Conservation (phyloP, 768 basidiomycete genomes). For the Lentinula boryana region DNA sequence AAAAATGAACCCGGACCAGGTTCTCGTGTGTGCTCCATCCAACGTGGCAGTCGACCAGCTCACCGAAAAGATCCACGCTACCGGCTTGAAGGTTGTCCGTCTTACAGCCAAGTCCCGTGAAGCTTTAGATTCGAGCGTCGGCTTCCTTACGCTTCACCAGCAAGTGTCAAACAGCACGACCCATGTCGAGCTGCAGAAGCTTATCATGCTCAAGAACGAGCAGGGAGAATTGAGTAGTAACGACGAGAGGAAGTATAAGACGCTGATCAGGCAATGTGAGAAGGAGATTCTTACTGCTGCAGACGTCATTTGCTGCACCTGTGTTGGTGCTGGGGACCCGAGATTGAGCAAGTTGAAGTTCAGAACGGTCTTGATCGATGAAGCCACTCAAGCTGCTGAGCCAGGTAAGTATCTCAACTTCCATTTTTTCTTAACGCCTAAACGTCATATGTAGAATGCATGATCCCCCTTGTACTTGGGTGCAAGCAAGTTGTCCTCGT, state of each 20-base stretch:
- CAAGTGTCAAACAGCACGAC: conserved; percentile 97
- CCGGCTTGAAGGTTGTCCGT: conserved; percentile 97
- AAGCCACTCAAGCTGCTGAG: conserved; percentile 97
- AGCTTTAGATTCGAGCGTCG: conserved; percentile 92
- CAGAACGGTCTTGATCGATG: conserved; percentile 96
- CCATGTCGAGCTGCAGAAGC: conserved; percentile 94
- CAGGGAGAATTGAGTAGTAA: conserved; percentile 95
- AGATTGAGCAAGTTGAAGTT: conserved; percentile 96
- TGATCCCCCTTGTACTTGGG: conserved; percentile 97
- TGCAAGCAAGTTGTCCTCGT: conserved; percentile 99
- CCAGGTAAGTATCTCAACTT: conserved; percentile 55
- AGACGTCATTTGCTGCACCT: conserved; percentile 98
- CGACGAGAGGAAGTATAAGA: conserved; percentile 98
- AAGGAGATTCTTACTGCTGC: conserved; percentile 94
- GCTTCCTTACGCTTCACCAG: conserved; percentile 91
- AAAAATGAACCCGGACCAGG: conserved; percentile 99
- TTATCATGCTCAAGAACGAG: conserved; percentile 96
- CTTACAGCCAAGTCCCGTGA: conserved; percentile 98
- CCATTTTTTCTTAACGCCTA: conserved; percentile 9
- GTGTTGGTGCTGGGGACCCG: conserved; percentile 96
- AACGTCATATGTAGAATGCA: conserved; percentile 65
- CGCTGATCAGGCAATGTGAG: conserved; percentile 90
- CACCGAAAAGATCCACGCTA: conserved; percentile 98
- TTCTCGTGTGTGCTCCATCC: conserved; percentile 96
- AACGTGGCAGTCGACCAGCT: conserved; percentile 99